phyloP scores from a whole-genome alignment of 2,329 filamentous ascomycete genomes.

The Tetracladium maxilliforme region DNA sequence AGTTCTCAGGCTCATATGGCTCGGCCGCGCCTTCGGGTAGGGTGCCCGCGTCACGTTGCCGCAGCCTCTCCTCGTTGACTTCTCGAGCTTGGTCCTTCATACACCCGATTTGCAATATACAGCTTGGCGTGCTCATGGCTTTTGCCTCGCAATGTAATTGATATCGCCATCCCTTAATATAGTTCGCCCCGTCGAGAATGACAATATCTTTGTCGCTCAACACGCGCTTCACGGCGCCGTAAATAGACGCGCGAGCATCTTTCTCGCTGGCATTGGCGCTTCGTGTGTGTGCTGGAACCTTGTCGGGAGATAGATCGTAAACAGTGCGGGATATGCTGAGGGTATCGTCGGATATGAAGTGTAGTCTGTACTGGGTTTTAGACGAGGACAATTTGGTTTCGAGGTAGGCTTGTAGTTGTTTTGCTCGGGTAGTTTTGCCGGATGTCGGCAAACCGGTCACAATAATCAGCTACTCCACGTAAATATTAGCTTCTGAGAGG shows the following conservation, averaged over 20 bases:
- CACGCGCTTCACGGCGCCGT: conserved; percentile 64
- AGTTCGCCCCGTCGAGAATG: conserved; percentile 57
- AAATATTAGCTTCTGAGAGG: too few species aligned
- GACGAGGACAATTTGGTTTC: conserved; percentile 29
- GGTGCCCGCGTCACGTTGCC: conserved; percentile 9
- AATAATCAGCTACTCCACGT: conserved; percentile 60
- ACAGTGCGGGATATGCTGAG: conserved; percentile 56
- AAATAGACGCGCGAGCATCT: conserved; percentile 62
- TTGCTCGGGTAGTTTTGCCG: conserved; percentile 51
- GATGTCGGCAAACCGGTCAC: conserved; percentile 53
- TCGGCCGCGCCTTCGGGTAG: conserved; percentile 10
- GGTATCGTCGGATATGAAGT: conserved; percentile 60
- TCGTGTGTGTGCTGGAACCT: conserved; percentile 41
- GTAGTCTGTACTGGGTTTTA: conserved; percentile 33
- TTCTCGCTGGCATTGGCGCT: conserved; percentile 67
- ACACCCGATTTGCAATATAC: conserved; percentile 54
- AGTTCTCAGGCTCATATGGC: conserved; percentile 11
- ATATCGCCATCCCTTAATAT: conserved; percentile 84
- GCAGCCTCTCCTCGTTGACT: conserved; percentile 46
- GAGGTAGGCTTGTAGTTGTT: conserved; percentile 53
- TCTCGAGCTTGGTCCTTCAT: conserved; percentile 31
- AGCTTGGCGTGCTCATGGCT: conserved; percentile 60
- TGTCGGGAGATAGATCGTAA: conserved; percentile 46
- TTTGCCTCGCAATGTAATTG: conserved; percentile 79
- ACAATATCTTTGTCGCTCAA: conserved; percentile 62